A percentile compares a stretch with the other conserved stretches of the same genome.
These are phyloP conservation scores for Phaseolus coccineus DNA, from an alignment of 331 rosid genomes.

Conservation along the genomic window DNA sequence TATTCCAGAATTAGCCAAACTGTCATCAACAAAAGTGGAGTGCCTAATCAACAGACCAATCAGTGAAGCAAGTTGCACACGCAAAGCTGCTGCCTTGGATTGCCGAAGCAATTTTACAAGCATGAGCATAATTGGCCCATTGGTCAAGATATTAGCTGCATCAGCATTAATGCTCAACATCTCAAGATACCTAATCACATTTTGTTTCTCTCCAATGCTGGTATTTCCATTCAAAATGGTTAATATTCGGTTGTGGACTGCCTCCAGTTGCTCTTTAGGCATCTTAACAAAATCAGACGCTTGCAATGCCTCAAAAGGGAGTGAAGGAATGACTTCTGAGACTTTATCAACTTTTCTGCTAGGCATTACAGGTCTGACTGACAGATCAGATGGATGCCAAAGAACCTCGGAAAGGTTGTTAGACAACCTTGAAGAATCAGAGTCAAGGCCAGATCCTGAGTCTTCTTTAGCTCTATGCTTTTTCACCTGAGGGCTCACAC, in stretches of 20 bases:
- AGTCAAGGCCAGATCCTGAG: conserved; percentile 66
- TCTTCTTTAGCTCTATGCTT: conserved; percentile 79
- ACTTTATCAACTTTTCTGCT: conserved; percentile 86
- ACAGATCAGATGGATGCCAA: conserved; percentile 97
- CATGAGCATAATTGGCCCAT: conserved; percentile 94
- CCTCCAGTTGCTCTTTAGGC: conserved; percentile 81
- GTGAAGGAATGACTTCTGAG: conserved; percentile 72
- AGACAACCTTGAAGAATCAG: conserved; percentile 66
- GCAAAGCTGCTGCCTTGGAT: conserved; percentile 83
- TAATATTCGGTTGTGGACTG: conserved; percentile 64
- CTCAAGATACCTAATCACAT: conserved; percentile 89
- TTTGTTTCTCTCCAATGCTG: conserved; percentile 88
- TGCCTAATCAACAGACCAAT: conserved; percentile 93
- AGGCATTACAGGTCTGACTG: conserved; percentile 99
- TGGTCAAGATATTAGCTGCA: conserved; percentile 94
- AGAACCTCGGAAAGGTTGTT: conserved; percentile 68
- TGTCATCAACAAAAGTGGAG: conserved; percentile 85
- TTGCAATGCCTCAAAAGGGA: conserved; percentile 88
- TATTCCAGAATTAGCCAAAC: conserved; percentile 87
- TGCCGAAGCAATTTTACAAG: conserved; percentile 89
- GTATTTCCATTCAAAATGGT: conserved; percentile 76
- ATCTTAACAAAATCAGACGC: conserved; percentile 84
- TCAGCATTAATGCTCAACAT: conserved; percentile 89
- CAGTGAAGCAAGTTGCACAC: conserved; percentile 93
- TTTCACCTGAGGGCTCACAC: conserved; percentile 75